Conservation (phyloP, 352 stramenopile genomes). For the Phytophthora syringae region DNA sequence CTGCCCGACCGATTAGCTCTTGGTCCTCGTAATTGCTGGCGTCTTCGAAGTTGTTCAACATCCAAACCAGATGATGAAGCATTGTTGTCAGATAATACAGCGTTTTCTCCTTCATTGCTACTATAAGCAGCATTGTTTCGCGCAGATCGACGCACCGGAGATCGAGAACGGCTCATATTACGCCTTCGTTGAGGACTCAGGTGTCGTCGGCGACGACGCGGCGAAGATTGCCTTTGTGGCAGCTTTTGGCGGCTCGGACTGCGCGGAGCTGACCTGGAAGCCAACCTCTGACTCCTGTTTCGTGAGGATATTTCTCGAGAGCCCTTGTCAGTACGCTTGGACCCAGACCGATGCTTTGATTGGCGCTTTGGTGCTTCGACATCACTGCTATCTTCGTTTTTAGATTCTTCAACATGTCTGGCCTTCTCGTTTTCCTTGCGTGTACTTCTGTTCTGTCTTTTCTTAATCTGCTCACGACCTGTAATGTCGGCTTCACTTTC, state of each 20-base stretch:
- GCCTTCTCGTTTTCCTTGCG: neutral
- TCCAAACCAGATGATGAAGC: conserved; percentile 51
- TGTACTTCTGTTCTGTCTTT: conserved; percentile 11
- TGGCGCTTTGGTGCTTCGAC: neutral
- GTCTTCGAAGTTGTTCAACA: conserved; percentile 40
- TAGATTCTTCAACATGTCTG: conserved; percentile 25
- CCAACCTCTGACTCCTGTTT: conserved; percentile 6
- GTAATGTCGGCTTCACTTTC: conserved; percentile 23
- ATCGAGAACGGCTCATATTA: conserved; percentile 19
- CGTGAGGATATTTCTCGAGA: neutral
- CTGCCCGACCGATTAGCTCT: conserved; percentile 4
- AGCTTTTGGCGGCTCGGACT: conserved; percentile 16
- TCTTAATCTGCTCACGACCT: conserved; percentile 8
- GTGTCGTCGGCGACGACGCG: neutral
- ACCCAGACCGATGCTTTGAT: neutral
- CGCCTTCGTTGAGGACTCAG: conserved; percentile 14
- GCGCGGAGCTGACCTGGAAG: conserved; percentile 2
- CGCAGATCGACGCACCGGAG: conserved; percentile 1
- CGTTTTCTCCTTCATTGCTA: conserved; percentile 5
- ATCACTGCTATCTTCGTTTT: conserved; percentile 13
- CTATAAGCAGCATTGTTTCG: conserved; percentile 2
- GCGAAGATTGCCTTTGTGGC: conserved; percentile 3
- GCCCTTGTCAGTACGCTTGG: conserved; percentile 2
- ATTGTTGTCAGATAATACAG: conserved; percentile 22
- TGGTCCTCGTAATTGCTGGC: conserved; percentile 28